Conservation (phyloP, 257 asterid species). For the Cruciata laevipes region DNA sequence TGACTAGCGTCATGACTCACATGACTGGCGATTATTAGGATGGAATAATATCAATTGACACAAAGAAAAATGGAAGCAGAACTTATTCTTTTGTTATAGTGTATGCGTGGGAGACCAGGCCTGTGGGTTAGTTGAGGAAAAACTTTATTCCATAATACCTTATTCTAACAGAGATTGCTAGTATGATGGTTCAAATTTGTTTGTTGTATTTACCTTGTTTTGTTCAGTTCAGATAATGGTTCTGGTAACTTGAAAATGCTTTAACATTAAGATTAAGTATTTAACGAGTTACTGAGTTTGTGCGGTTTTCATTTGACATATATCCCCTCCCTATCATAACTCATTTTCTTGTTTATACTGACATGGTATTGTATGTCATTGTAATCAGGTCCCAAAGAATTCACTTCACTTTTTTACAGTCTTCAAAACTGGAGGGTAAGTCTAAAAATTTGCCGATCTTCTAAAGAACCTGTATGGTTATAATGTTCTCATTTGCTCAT, state of each 20-base stretch:
- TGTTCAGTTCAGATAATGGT: background rate
- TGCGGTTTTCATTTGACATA: background rate
- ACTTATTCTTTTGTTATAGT: background rate
- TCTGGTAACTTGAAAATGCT: background rate
- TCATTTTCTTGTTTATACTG: background rate
- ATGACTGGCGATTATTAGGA: background rate
- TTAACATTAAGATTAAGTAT: background rate
- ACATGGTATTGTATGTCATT: background rate
- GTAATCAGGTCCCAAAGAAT: constrained; percentile 86
- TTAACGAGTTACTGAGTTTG: background rate
- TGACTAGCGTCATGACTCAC: background rate
- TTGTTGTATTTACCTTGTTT: background rate
- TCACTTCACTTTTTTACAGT: constrained; percentile 70
- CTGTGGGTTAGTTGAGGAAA: background rate
- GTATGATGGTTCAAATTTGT: background rate
- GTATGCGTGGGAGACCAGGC: background rate
- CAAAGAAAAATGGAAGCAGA: background rate
- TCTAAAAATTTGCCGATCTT: constrained; percentile 7
- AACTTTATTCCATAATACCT: background rate
- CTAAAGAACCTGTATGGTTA: constrained; percentile 2
- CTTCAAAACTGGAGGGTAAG: constrained; percentile 97
- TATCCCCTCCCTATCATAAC: background rate
- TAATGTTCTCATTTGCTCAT: constrained; percentile 3
- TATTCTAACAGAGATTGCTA: background rate
- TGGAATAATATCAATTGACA: background rate